Percentiles rank a stretch among this genome's conserved stretches.
phyloP scores from a whole-genome alignment of 2,329 filamentous ascomycete species.

The Colletotrichum karsti region DNA sequence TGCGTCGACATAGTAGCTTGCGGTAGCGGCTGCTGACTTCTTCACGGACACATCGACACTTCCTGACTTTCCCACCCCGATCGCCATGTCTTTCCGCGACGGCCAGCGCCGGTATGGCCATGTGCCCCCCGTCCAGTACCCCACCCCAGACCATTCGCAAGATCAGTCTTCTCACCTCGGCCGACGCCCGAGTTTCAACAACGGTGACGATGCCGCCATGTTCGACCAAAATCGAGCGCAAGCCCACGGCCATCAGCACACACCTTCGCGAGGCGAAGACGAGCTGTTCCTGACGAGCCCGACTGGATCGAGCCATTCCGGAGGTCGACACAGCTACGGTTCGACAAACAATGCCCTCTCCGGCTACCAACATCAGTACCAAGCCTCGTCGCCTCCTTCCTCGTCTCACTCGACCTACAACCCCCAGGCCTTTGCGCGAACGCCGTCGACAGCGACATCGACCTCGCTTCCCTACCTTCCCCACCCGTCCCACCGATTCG shows the following conservation, averaged over 20 bases:
- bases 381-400: slow-evolving; percentile 54
- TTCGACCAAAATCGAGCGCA: slow-evolving; percentile 30
- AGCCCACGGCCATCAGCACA: slow-evolving; percentile 35
- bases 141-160: slow-evolving; percentile 52
- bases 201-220: slow-evolving; percentile 73
- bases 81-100: slow-evolving; percentile 70
- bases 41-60: not conserved
- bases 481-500: slow-evolving; percentile 47
- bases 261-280: slow-evolving; percentile 52
- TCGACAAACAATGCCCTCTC: slow-evolving; percentile 55
- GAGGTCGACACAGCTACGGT: slow-evolving; percentile 47
- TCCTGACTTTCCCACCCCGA: not conserved
- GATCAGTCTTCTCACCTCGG: slow-evolving; percentile 47
- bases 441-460: slow-evolving; percentile 64
- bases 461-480: slow-evolving; percentile 59
- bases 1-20: slow-evolving; percentile 18
- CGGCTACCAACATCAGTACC: slow-evolving; percentile 62
- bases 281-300: slow-evolving; percentile 71
- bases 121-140: slow-evolving; percentile 72
- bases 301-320: slow-evolving; percentile 38
- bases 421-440: slow-evolving; percentile 70
- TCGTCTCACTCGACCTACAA: slow-evolving; percentile 70
- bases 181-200: slow-evolving; percentile 77
- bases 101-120: slow-evolving; percentile 72
- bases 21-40: slow-evolving; percentile 9